Evolutionary conservation across 441 rosid genomes (phyloP).

Genomic region (Erodium moschatum): DNA sequence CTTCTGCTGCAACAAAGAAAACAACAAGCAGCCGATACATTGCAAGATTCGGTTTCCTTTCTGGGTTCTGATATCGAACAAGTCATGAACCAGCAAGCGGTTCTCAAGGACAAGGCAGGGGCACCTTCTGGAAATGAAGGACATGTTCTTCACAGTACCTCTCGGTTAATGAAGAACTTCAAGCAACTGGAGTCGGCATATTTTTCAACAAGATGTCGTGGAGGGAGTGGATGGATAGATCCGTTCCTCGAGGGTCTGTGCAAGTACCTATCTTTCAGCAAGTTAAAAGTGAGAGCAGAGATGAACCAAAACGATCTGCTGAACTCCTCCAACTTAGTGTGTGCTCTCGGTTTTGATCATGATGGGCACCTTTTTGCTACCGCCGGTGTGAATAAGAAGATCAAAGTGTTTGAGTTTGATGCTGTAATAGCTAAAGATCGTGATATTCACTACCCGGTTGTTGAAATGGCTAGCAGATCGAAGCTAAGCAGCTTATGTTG

Average conservation of each 20-base stretch:
- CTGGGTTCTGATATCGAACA: constrained; percentile 72
- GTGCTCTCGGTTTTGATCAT: constrained; percentile 80
- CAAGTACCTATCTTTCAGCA: constrained; percentile 85
- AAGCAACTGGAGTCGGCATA: constrained; percentile 82
- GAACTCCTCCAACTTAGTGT: constrained; percentile 78
- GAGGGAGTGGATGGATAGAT: constrained; percentile 59
- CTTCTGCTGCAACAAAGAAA: constrained; percentile 60
- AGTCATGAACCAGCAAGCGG: constrained; percentile 49
- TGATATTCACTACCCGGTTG: constrained; percentile 88
- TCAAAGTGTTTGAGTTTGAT: constrained; percentile 81
- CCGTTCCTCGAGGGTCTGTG: constrained; percentile 93
- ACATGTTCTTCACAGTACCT: too few species aligned
- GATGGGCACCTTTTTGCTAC: constrained; percentile 85
- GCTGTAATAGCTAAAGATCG: constrained; percentile 48
- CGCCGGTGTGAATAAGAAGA: constrained; percentile 89
- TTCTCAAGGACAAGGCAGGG: constrained; percentile 33
- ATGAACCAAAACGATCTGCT: constrained; percentile 84
- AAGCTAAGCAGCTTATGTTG: constrained; percentile 84
- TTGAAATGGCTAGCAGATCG: constrained; percentile 74
- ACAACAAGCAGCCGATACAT: constrained; percentile 62
- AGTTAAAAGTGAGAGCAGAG: constrained; percentile 77
- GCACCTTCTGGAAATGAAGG: too few species aligned
- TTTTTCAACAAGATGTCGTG: constrained; percentile 46
- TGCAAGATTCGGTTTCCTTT: constrained; percentile 59
- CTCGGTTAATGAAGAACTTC: constrained; percentile 72